Evolutionary conservation across 768 basidiomycete genomes (phyloP).

Genomic region (Tricholomella constricta): DNA sequence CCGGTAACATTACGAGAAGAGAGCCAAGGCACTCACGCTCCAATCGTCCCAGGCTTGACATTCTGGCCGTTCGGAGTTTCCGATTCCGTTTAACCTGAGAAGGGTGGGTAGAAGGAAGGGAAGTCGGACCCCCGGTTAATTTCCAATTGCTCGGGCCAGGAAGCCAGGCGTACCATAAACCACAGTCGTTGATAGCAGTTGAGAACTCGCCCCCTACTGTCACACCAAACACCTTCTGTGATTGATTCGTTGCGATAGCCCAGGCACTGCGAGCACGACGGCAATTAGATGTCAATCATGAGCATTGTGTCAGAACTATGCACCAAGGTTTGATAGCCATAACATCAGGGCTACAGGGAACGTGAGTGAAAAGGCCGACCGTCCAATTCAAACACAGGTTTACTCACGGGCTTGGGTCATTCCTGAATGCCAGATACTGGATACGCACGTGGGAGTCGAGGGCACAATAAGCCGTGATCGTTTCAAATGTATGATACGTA

Average conservation of each 20-base stretch:
- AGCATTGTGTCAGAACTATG: slow-evolving; percentile 9
- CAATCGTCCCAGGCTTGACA: slow-evolving; percentile 47
- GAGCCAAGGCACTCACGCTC: slow-evolving; percentile 32
- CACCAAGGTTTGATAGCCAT: slow-evolving; percentile 49
- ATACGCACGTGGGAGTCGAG: slow-evolving; percentile 28
- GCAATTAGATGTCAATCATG: slow-evolving; percentile 1
- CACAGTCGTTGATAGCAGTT: slow-evolving; percentile 77
- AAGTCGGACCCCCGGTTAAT: slow-evolving; percentile 9
- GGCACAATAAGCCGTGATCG: slow-evolving; percentile 33
- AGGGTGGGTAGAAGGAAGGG: not conserved
- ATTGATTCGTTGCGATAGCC: slow-evolving; percentile 55
- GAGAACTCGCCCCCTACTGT: slow-evolving; percentile 84
- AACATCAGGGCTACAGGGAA: slow-evolving; percentile 34
- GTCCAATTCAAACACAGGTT: not conserved
- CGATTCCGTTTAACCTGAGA: slow-evolving; percentile 50
- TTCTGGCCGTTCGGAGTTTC: slow-evolving; percentile 34
- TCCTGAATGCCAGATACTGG: slow-evolving; percentile 48
- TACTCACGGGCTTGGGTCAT: slow-evolving; percentile 42
- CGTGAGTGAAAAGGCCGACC: slow-evolving; percentile 4
- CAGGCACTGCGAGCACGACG: slow-evolving; percentile 38
- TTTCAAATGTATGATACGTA: not conserved
- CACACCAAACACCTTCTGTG: slow-evolving; percentile 75
- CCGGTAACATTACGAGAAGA: not conserved
- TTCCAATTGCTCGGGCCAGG: slow-evolving; percentile 10
- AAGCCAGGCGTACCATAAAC: slow-evolving; percentile 51